Base-by-base conservation (phyloP, 2,329 filamentous ascomycete genomes). In the Zymoseptoria ardabiliae region DNA sequence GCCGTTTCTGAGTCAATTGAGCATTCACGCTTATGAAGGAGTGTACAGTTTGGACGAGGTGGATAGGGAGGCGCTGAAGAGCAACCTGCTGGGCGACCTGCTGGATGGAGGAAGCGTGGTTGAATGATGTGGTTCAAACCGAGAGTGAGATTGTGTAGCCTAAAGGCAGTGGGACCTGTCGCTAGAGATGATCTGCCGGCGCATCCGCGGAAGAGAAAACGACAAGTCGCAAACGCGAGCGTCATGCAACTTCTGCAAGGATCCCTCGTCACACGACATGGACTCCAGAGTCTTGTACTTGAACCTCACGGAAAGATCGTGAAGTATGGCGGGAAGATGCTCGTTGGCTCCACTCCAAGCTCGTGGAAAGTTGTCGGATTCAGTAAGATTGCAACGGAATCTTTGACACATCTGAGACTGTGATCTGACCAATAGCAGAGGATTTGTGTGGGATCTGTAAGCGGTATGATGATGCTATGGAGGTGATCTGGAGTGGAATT, bases 11-110 rank as follows among this genome's bases (percentile, higher is more conserved):
- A 88, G 88, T 13, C 89, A 95, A 71, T 77, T 99, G 64, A 97
- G 92, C 72, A 97, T 99, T 69, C 90, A 87, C 72, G 88, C 90
- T 0, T 99, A 97, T 75, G 94, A 99, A 77, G 89, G 87, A 62
- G 93, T 89, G 58, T 99, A 99, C 73, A 85, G 88, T 17, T 92
- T 97, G 85, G 86, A 85, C 41, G 74, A 74, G 50, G 75, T 88
- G 23, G 90, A 95, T 72, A 72, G 81, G 67, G 82, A 85, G 55
- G 79, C 79, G 9, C 91, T 89, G 68, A 66, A 68, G 35, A 57
- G 64, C 7, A 57, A 59, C 19, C 57, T 74, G 52, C 57, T 74
- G 48, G 60, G 60, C 17, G 72, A 74, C 61, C 25, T 73, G 13
- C 56, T 72, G 54, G 70, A 74, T 62, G 55, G 68, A 77, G 82